Evolutionary conservation across 176 grass and related monocot genomes (phyloP).

Genomic region (Ensete ventricosum): DNA sequence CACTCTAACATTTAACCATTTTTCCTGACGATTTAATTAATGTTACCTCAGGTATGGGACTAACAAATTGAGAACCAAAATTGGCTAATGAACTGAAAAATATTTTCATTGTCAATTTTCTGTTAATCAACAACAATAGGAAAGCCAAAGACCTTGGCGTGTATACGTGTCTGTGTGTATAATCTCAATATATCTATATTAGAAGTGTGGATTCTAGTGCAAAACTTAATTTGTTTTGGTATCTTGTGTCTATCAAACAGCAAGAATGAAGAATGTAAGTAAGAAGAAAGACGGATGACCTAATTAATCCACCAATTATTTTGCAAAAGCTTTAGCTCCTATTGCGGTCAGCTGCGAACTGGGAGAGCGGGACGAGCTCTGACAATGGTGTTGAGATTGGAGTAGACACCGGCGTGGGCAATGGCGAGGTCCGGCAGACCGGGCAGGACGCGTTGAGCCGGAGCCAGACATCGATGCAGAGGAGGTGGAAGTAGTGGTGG

Average conservation of each 20-base stretch:
- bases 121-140: not conserved
- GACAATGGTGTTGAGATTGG: slow-evolving; percentile 71
- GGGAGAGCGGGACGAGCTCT: slow-evolving; percentile 75
- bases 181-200: not conserved
- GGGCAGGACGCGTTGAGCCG: slow-evolving; percentile 76
- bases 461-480: slow-evolving; percentile 88
- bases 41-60: not conserved
- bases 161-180: not conserved
- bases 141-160: not conserved
- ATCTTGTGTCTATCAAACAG: not conserved
- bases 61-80: no score
- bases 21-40: not conserved
- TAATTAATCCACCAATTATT: not conserved
- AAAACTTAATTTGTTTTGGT: not conserved
- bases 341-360: slow-evolving; percentile 74
- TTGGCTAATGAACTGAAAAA: not conserved
- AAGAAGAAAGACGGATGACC: not conserved
- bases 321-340: slow-evolving; percentile 30
- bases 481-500: slow-evolving; percentile 81
- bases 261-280: not conserved
- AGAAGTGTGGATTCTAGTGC: not conserved
- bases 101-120: not conserved
- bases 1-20: no score
- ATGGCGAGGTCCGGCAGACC: slow-evolving; percentile 75
- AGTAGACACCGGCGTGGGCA: slow-evolving; percentile 65